phyloP scores from a whole-genome alignment of 495 filamentous ascomycete species.

The Coniosporium apollinis region DNA sequence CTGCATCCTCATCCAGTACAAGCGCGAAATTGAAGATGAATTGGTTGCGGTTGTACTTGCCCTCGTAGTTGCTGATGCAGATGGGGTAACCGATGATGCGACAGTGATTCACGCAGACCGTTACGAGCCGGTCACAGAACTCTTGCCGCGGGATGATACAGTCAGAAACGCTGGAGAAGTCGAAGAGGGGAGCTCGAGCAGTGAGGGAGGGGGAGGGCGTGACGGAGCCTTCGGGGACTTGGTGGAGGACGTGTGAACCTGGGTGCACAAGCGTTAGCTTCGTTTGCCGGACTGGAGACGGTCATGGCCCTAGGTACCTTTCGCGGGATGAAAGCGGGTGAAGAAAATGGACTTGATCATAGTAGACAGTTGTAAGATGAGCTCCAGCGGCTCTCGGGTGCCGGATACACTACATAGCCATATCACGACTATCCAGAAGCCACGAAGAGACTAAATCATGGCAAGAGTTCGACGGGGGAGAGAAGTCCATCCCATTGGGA shows the following conservation, averaged over 20 bases:
- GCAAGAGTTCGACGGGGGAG: too few species aligned
- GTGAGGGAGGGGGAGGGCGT: slow-evolving; percentile 39
- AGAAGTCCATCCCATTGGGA: too few species aligned
- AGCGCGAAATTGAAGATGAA: slow-evolving; percentile 97
- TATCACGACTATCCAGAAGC: too few species aligned
- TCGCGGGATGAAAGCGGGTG: slow-evolving; percentile 74
- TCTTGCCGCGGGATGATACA: slow-evolving; percentile 87
- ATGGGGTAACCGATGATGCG: slow-evolving; percentile 80
- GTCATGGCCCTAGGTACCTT: slow-evolving; percentile 38
- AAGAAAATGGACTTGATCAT: slow-evolving; percentile 97
- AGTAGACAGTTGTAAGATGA: too few species aligned
- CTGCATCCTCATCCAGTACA: slow-evolving; percentile 56
- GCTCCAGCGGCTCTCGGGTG: too few species aligned
- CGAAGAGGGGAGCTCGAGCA: slow-evolving; percentile 46
- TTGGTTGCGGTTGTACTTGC: slow-evolving; percentile 69
- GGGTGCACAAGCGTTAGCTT: slow-evolving; percentile 6
- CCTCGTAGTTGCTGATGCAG: slow-evolving; percentile 40
- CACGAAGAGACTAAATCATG: too few species aligned
- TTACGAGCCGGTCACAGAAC: slow-evolving; percentile 76
- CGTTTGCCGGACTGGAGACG: neutral
- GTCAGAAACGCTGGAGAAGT: slow-evolving; percentile 66
- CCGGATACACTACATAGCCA: too few species aligned
- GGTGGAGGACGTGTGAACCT: slow-evolving; percentile 72
- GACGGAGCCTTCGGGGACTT: slow-evolving; percentile 59
- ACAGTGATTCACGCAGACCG: slow-evolving; percentile 58